These are phyloP conservation scores for Rutstroemia sydowiana DNA, from an alignment of 2,329 filamentous ascomycete species.

Conservation along the genomic window DNA sequence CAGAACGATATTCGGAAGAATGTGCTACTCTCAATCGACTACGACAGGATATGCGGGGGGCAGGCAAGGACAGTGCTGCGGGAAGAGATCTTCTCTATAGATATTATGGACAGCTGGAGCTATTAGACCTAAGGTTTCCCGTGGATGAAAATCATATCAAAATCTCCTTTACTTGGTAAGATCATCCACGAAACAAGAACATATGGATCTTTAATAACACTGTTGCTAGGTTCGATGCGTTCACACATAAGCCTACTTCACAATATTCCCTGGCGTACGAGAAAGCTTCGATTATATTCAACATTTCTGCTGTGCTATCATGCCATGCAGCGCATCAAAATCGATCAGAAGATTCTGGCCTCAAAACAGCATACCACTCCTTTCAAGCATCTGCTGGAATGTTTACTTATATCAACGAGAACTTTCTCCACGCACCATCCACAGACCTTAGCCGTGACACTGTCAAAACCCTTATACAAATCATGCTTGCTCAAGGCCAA, in stretches of 20 bases:
- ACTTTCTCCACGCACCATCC: slow-evolving; percentile 93
- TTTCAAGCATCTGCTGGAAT: slow-evolving; percentile 98
- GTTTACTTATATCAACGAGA: slow-evolving; percentile 99
- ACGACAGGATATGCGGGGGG: slow-evolving; percentile 96
- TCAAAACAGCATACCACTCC: slow-evolving; percentile 96
- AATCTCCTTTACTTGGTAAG: slow-evolving; percentile 93
- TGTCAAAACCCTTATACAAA: slow-evolving; percentile 84
- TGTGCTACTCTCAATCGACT: slow-evolving; percentile 89
- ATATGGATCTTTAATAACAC: neutral
- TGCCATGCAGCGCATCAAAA: slow-evolving; percentile 93
- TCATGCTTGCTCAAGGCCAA: slow-evolving; percentile 93
- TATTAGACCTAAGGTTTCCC: slow-evolving; percentile 89
- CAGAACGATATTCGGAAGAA: slow-evolving; percentile 91
- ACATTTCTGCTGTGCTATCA: slow-evolving; percentile 93
- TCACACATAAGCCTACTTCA: slow-evolving; percentile 93
- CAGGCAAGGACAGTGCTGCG: slow-evolving; percentile 90
- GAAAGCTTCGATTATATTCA: slow-evolving; percentile 98
- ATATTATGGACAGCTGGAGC: slow-evolving; percentile 95
- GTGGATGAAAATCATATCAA: slow-evolving; percentile 99
- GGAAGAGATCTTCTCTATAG: slow-evolving; percentile 90
- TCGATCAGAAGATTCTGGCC: slow-evolving; percentile 79
- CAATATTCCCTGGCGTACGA: slow-evolving; percentile 97
- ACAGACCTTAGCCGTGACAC: slow-evolving; percentile 94
- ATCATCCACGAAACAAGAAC: neutral
- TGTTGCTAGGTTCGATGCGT: slow-evolving; percentile 86